Conservation (phyloP, 2,329 filamentous ascomycete species). For the Blumeria graminis region DNA sequence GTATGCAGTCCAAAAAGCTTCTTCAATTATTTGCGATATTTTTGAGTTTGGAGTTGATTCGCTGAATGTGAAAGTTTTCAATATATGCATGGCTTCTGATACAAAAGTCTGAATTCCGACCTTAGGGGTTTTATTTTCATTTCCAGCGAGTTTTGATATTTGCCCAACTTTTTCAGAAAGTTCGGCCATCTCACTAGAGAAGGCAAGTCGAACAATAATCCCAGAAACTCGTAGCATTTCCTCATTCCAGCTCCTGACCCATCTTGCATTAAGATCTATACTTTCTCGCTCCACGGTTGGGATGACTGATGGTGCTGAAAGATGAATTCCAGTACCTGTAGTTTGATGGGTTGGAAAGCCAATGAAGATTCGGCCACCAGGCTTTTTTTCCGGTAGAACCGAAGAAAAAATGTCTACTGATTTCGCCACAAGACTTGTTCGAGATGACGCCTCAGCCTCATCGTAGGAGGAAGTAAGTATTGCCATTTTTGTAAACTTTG, state of each 20-base stretch:
- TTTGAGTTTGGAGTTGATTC: constrained; percentile 74
- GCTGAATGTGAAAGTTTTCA: constrained; percentile 68
- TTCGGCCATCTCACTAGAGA: constrained; percentile 64
- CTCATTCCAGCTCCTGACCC: constrained; percentile 85
- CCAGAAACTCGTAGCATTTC: constrained; percentile 82
- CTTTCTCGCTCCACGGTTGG: constrained; percentile 93
- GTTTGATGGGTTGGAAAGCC: constrained; percentile 96
- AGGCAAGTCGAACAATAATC: constrained; percentile 72
- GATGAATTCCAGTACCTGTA: constrained; percentile 77
- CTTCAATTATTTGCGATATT: constrained; percentile 71
- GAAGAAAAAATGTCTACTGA: constrained; percentile 66
- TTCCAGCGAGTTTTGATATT: constrained; percentile 17
- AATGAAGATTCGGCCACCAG: constrained; percentile 74
- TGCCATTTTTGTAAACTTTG: constrained; percentile 63
- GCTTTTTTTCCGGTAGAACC: constrained; percentile 65
- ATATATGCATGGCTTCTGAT: constrained; percentile 57
- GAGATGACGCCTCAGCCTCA: constrained; percentile 35
- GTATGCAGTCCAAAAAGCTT: constrained; percentile 88
- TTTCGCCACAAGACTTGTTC: constrained; percentile 24
- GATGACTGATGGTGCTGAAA: constrained; percentile 88
- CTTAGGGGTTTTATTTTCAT: constrained; percentile 29
- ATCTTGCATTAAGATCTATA: constrained; percentile 86
- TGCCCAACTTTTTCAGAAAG: constrained; percentile 36
- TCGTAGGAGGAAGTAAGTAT: constrained; percentile 84
- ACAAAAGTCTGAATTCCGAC: constrained; percentile 43